phyloP scores from a whole-genome alignment of 116 monocot species.

The Zostera marina region DNA sequence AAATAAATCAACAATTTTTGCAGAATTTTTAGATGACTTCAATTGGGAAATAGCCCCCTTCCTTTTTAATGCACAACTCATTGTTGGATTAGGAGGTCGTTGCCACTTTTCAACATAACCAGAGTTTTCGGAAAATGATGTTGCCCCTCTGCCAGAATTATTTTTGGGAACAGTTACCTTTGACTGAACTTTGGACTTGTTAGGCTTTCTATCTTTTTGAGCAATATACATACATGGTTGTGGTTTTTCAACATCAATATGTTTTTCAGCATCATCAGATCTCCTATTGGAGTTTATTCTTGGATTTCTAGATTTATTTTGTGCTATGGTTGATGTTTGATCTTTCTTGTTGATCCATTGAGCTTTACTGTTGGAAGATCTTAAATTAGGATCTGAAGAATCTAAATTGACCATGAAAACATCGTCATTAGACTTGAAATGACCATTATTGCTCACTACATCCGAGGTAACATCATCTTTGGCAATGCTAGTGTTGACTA shows the following conservation, averaged over 20 bases:
- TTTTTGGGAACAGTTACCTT: conserved; percentile 10
- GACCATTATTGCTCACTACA: conserved; percentile 15
- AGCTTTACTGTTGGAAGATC: conserved; percentile 19
- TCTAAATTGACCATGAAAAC: conserved; percentile 9
- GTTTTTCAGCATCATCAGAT: conserved; percentile 13
- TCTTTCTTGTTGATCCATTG: conserved; percentile 16
- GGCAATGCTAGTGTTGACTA: conserved; percentile 16
- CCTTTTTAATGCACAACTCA: conserved; percentile 17
- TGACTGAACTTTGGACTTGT: conserved; percentile 13
- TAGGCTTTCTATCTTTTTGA: conserved; percentile 12
- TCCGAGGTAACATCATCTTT: conserved; percentile 23
- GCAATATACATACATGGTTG: neutral
- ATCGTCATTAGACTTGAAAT: conserved; percentile 6
- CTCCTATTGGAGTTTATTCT: conserved; percentile 4
- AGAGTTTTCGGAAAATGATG: neutral
- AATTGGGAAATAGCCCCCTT: conserved; percentile 9
- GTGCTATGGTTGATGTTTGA: conserved; percentile 11
- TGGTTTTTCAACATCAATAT: conserved; percentile 7
- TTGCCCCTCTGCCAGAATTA: conserved; percentile 5
- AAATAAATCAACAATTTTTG: conserved; percentile 35
- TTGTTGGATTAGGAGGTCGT: neutral
- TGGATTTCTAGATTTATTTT: conserved; percentile 6
- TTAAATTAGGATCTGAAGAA: conserved; percentile 7
- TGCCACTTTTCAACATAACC: conserved; percentile 6
- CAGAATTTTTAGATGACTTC: conserved; percentile 16